A percentile compares a stretch with the other conserved stretches of the same genome.
Evolutionary conservation across 768 basidiomycete genomes (phyloP).

Genomic region (Boletus sensibilis): DNA sequence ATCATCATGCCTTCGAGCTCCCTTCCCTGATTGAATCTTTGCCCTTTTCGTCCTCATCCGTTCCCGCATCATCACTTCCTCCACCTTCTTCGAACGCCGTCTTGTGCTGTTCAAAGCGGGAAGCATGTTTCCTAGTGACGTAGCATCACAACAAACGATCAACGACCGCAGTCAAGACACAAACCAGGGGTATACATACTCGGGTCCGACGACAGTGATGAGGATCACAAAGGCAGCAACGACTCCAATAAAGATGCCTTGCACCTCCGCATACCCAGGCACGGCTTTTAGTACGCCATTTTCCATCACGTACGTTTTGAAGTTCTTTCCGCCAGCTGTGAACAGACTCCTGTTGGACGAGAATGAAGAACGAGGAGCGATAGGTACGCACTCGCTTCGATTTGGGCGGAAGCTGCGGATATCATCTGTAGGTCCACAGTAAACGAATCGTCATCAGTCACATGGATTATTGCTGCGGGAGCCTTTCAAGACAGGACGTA

Average conservation of each 20-base stretch:
- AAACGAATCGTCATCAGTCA: neutral
- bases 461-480: no score
- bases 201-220: slow-evolving; percentile 76
- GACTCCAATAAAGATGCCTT: slow-evolving; percentile 84
- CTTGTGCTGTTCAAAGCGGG: slow-evolving; percentile 83
- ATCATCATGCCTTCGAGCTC: slow-evolving; percentile 4
- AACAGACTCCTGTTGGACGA: neutral
- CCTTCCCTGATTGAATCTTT: slow-evolving; percentile 8
- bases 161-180: neutral
- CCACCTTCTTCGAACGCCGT: slow-evolving; percentile 77
- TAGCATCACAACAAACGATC: neutral
- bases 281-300: slow-evolving; percentile 43
- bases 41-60: slow-evolving; percentile 24
- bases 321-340: slow-evolving; percentile 58
- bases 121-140: slow-evolving; percentile 60
- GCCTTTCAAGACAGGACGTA: slow-evolving; percentile 7
- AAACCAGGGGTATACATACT: slow-evolving; percentile 44
- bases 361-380: neutral
- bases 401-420: slow-evolving; percentile 73
- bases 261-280: slow-evolving; percentile 71
- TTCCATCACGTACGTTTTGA: slow-evolving; percentile 46
- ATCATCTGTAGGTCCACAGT: slow-evolving; percentile 44
- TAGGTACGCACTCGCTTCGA: slow-evolving; percentile 61
- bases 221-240: slow-evolving; percentile 77
- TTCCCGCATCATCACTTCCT: slow-evolving; percentile 46